Base-by-base conservation (phyloP, 352 stramenopile species). In the Globisporangium cylindrosporum region DNA sequence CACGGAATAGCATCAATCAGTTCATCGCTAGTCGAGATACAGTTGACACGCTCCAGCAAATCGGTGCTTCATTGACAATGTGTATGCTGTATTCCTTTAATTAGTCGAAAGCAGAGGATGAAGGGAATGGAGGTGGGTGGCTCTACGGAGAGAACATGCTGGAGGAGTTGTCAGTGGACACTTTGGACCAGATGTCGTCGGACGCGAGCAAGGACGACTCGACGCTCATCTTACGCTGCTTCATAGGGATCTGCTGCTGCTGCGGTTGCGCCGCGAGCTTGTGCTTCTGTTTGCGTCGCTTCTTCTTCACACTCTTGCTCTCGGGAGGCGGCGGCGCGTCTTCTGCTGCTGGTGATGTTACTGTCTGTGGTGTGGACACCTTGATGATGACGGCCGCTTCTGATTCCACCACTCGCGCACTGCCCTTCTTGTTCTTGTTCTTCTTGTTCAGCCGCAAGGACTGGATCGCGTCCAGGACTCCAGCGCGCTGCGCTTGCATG, bases 121-220 rank as follows among this genome's bases (percentile, higher is more conserved):
- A 49, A n/a, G 4, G 14, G 41, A 49, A n/a, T 22, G 53, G 12
- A 36, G 24, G 15, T 1, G 22, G 4, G 24, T 57, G 49, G n/a
- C 22, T 48, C 56, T 62, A 62, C 6, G 56, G 56, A 20, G 29
- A 73, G 22, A 71, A 68, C 29, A 73, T 55, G 38, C 72, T 74
- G 14, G 69, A 71, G 8, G 75, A 71, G 58, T 81, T 67, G 56
- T 91, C 82, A 4, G 69, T 81, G 10, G 79, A 88, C 59, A 90
- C 86, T 62, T 90, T 69, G 25, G 73, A 88, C 83, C 83, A 92
- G 64, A 92, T 87, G 49, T 79, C 73, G 59, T 92, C 83, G 10
- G 81, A 82, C 18, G 74, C 74, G 36, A 92, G 67, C 27, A 92
- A 66, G 8, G 78, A 81, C 64, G 83, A 87, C 57, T 86, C 83